Base-by-base conservation (phyloP, 495 filamentous ascomycete species). In the Amphirosellinia nigrospora region DNA sequence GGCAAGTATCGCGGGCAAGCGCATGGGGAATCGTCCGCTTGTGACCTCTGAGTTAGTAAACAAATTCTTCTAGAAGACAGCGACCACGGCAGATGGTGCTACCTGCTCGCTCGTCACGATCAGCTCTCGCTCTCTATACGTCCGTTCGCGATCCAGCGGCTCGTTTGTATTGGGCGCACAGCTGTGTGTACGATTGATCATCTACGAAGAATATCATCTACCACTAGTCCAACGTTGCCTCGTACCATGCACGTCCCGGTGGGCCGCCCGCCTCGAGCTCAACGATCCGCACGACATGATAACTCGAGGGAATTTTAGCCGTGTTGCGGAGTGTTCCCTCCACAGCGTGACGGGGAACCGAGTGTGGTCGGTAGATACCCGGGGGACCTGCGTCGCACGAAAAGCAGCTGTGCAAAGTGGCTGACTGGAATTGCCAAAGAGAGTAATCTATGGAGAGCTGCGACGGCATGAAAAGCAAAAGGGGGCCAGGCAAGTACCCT, bases 41-140 rank as follows among this genome's bases (percentile, higher is more conserved):
- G 52, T 4, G 23, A 59, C 64, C 16, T 58, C 36, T 7, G 21
- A 11, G 36, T 53, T 32, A 8, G 28, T 19, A 15, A 46, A 10
- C 39, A 28, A 67, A 46, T 67, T 3, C 52, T 67, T 59, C 64
- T 67, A 48, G 52, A 67, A 58, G 38, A 16, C 26, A 13, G 30
- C 39, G 21, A 2, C 10, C 32, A 48, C 38, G 7, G 16, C n/a
- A 15, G 36, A 15, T 32, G 7, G 63, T 50, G 43, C 13, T 23
- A 39, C 36, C 15, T n/a, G 11, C 26, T 45, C 36, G 38, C 16
- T 2, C 8, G 64, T 56, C 28, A 58, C 38, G 21, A 16, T 10
- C 41, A 38, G 11, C 23, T 66, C 16, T 48, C n/a, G 13, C n/a
- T 9, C 28, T 21, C 15, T 19, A 11, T 59, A 30, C 52, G 23